Conservation (phyloP, 495 filamentous ascomycete genomes). For the Podospora bellae-mahoneyi region DNA sequence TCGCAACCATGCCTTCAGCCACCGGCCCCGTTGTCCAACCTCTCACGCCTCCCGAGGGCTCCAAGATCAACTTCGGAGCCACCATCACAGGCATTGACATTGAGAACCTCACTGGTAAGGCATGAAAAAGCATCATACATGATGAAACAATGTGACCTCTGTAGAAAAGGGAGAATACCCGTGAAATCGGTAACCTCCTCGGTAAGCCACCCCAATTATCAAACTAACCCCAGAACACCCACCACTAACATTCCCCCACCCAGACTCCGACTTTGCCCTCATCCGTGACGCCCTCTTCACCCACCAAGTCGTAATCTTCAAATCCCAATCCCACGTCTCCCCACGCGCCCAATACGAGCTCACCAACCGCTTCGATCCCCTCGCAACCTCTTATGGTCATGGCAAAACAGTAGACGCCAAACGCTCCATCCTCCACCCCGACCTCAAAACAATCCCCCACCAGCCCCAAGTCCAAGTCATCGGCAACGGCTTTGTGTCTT, state of each 20-base stretch:
- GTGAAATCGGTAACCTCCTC: slow-evolving; percentile 55
- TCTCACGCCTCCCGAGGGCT: slow-evolving; percentile 43
- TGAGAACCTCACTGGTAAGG: slow-evolving; percentile 56
- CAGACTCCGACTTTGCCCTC: slow-evolving; percentile 57
- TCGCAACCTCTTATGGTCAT: slow-evolving; percentile 63
- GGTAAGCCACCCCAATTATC: slow-evolving; percentile 35
- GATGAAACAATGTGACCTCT: slow-evolving; percentile 13
- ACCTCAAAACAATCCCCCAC: slow-evolving; percentile 73
- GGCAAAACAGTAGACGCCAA: slow-evolving; percentile 65
- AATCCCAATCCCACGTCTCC: slow-evolving; percentile 57
- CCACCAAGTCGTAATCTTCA: slow-evolving; percentile 64
- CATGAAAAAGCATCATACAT: slow-evolving; percentile 10
- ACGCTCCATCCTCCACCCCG: slow-evolving; percentile 68
- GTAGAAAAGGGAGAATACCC: slow-evolving; percentile 47
- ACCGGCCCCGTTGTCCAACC: slow-evolving; percentile 31
- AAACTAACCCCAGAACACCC: neutral
- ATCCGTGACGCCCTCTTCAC: slow-evolving; percentile 60
- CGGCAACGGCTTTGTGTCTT: slow-evolving; percentile 62
- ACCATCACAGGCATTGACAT: slow-evolving; percentile 53
- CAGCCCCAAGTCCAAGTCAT: slow-evolving; percentile 78
- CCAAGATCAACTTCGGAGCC: slow-evolving; percentile 58
- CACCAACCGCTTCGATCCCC: slow-evolving; percentile 66
- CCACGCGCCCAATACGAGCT: slow-evolving; percentile 68
- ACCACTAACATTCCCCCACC: neutral
- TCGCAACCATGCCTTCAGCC: slow-evolving; percentile 2